Evolutionary conservation across 169 alveolate genomes (phyloP).

Genomic region (Plasmodium billcollinsi): DNA sequence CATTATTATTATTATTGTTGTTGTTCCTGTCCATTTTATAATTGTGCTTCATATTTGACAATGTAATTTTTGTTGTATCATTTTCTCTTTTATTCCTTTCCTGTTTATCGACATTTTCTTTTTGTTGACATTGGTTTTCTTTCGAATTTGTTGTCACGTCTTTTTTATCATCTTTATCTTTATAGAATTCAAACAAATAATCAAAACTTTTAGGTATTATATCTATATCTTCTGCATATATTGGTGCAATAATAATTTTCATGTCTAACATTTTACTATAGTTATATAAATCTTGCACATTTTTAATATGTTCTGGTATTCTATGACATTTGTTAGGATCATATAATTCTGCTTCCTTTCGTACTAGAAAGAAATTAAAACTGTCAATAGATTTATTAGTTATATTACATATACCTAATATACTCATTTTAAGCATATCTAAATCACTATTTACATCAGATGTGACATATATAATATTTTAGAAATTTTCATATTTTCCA

Average conservation of each 20-base stretch:
- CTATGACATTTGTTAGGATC: conserved; percentile 14
- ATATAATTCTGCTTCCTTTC: conserved; percentile 16
- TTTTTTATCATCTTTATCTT: background rate
- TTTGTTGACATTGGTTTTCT: background rate
- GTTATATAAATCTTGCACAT: conserved; percentile 37
- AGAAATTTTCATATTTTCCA: conserved; percentile 27
- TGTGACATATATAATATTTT: conserved; percentile 51
- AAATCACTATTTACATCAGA: conserved; percentile 59
- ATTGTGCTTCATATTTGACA: background rate
- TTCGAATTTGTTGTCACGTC: background rate
- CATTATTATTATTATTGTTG: too few species aligned
- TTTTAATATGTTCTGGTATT: conserved; percentile 37
- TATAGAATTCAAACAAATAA: conserved; percentile 36
- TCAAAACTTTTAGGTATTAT: conserved; percentile 39
- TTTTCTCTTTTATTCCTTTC: background rate
- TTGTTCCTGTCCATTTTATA: background rate
- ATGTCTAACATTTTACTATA: conserved; percentile 24
- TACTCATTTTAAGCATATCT: conserved; percentile 67
- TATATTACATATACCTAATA: conserved; percentile 50
- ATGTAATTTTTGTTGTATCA: background rate
- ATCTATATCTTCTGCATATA: conserved; percentile 23
- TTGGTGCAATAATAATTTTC: conserved; percentile 46
- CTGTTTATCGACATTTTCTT: background rate
- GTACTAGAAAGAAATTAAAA: conserved; percentile 25
- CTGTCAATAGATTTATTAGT: conserved; percentile 36